Base-by-base conservation (phyloP, 108 stramenopile genomes). In the Nannochloropsis salina region DNA sequence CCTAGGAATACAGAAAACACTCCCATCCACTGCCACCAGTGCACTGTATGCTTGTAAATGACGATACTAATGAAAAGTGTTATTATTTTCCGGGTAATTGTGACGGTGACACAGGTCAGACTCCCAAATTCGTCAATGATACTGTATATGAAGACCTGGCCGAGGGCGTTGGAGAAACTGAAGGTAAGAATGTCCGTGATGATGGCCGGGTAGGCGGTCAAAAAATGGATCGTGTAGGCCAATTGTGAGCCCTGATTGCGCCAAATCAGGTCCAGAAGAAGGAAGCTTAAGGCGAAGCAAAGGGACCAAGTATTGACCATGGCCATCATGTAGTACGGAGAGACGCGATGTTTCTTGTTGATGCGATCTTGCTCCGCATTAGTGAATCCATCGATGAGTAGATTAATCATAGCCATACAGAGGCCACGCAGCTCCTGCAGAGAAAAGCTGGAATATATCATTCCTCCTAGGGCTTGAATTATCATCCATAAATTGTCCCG, bases 281-380 rank as follows among this genome's bases (percentile, higher is more conserved):
- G 82, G 21, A 44, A 82, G 20, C 44, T 20, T 44, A 21, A 45
- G 2, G 44, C 44, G 8, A 44, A 82, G 2, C 18, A n/a, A 20
- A 82, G 42, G 3, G 42, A 45, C 82, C 82, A 82, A 21, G 9
- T 44, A 82, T 82, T 82, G 42, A 82, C 82, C 42, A 44, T 44
- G 44, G 42, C 44, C 82, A 82, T 82, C 82, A 82, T 82, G 8
- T 82, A 45, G 9, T 44, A 45, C 15, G 82, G 44, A 15, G 82
- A 44, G 44, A 45, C 82, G 42, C 44, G 82, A 82, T 15, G 21
- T 21, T 82, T 82, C 82, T 82, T 15, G 8, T 44, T n/a, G 20
- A 82, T 82, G 20, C 44, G 44, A 82, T 82, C 82, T 21, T 82
- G 82, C 82, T 82, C 82, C 44, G 42, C 44, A 45, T 82, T 82